These are phyloP conservation scores for Daldinia eschscholtzii DNA, from an alignment of 2,329 filamentous ascomycete genomes.

Conservation along the genomic window DNA sequence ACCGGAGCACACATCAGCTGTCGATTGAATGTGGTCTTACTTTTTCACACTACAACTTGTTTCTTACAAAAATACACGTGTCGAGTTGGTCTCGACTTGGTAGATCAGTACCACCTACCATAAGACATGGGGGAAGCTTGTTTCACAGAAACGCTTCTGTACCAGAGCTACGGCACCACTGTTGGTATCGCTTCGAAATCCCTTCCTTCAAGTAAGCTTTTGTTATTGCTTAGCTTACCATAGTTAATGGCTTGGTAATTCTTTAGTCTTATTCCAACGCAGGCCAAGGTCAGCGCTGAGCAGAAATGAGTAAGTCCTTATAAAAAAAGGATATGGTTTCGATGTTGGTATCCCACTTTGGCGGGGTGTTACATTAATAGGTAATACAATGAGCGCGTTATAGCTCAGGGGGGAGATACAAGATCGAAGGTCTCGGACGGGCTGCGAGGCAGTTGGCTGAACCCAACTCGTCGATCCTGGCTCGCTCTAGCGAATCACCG, in stretches of 20 bases:
- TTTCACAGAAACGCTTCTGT: neutral
- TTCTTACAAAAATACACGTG: neutral
- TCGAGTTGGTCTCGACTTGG: neutral
- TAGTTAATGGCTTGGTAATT: slow-evolving; percentile 10
- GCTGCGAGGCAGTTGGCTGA: slow-evolving; percentile 37
- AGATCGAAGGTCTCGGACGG: slow-evolving; percentile 21
- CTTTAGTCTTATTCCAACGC: neutral
- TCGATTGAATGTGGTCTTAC: neutral
- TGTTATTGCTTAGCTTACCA: slow-evolving; percentile 29
- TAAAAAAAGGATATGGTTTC: slow-evolving; percentile 1
- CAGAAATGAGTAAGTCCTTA: neutral
- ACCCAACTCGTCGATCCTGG: slow-evolving; percentile 34
- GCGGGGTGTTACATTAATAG: slow-evolving; percentile 18
- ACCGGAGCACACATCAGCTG: neutral
- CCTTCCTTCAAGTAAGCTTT: slow-evolving; percentile 22
- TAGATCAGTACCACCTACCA: neutral
- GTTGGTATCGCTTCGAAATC: neutral
- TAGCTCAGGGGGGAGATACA: neutral
- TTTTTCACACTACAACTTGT: neutral
- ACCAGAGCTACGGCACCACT: neutral
- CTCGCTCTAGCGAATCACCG: slow-evolving; percentile 36
- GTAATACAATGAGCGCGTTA: slow-evolving; percentile 14
- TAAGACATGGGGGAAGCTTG: neutral
- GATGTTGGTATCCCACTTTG: slow-evolving; percentile 15
- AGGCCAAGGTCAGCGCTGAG: neutral